Percentiles rank a stretch among this genome's conserved stretches.
Evolutionary conservation across 495 filamentous ascomycete species (phyloP).

Genomic region (Penicillium lividum): DNA sequence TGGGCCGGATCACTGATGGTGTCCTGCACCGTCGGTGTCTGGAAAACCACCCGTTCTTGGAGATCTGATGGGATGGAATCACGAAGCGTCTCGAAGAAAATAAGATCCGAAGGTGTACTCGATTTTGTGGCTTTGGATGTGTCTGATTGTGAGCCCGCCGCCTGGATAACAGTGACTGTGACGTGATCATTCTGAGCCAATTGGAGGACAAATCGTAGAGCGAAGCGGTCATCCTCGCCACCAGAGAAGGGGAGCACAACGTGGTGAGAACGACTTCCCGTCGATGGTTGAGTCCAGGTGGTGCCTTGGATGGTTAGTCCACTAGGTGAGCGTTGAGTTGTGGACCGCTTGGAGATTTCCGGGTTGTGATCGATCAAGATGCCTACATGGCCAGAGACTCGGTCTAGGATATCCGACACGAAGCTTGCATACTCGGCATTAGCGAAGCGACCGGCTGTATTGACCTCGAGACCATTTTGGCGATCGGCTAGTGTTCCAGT

Average conservation of each 20-base stretch:
- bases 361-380: conserved; percentile 75
- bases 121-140: conserved; percentile 1
- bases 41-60: conserved; percentile 62
- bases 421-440: conserved; percentile 62
- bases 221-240: conserved; percentile 77
- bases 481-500: conserved; percentile 70
- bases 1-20: conserved; percentile 25
- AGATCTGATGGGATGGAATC: conserved; percentile 63
- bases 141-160: conserved; percentile 15
- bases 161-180: conserved; percentile 38
- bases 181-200: conserved; percentile 74
- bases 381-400: conserved; percentile 66
- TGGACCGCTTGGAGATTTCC: conserved; percentile 27
- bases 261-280: conserved; percentile 70
- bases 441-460: conserved; percentile 31
- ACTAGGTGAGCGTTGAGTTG: conserved; percentile 50
- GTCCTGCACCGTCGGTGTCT: conserved; percentile 21
- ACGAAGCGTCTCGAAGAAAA: conserved; percentile 63
- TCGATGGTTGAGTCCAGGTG: conserved; percentile 41
- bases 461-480: conserved; percentile 31
- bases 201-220: conserved; percentile 78
- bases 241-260: conserved; percentile 88
- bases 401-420: conserved; percentile 60
- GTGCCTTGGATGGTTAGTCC: conserved; percentile 58
- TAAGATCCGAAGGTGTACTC: conserved; percentile 44